Evolutionary conservation across 192 early-diverging fungal species (phyloP), one percentile per base, ranked within the genome.

Genomic region (Rhizophagus prolifer): DNA sequence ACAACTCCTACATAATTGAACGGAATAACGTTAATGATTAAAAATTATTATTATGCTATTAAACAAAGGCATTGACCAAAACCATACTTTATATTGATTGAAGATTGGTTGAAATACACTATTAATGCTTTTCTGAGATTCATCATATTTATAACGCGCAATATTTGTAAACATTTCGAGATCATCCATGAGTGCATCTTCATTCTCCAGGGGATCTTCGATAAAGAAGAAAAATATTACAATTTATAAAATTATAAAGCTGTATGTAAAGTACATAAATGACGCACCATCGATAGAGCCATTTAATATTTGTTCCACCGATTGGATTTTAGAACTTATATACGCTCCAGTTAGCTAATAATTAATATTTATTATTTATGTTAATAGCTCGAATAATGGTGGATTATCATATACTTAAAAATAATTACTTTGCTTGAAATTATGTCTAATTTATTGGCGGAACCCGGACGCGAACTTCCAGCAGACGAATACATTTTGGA

Each of bases 161-260:
- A 94, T 83, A 34, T 83, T 85, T 26, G 92, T 88, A 72, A 92
- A 82, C 83, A 91, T 87, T 70, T 91, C 90, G 63, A 96, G 80
- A 65, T 87, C 88, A 47, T 89, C 85, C 46, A 92, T 78, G 61
- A 95, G 75, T 6, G 82, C 83, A n/a, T 93, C 91, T 77, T 93
- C 92, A 50, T 89, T 87, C 31, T 90, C 87, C 25, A 92, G 76
- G 3, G 88, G 87, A 69, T 89, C 91, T 92, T 65, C 70, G 3
- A 26, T 4, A 38, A 68, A 38, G 25, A 7, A 30, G 4, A 46
- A 38, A 46, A 70, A 14, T 3, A 12, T 67, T 38, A 38, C 1
- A n/a, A 34, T 8, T 54, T 21, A 36, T 23, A 26, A 46, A 26
- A 50, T 83, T 34, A 61, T 16, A 68, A 38, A 44, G 31, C 14